Conservation (phyloP, 495 filamentous ascomycete genomes). For the Hypoxylon lienhwacheense region DNA sequence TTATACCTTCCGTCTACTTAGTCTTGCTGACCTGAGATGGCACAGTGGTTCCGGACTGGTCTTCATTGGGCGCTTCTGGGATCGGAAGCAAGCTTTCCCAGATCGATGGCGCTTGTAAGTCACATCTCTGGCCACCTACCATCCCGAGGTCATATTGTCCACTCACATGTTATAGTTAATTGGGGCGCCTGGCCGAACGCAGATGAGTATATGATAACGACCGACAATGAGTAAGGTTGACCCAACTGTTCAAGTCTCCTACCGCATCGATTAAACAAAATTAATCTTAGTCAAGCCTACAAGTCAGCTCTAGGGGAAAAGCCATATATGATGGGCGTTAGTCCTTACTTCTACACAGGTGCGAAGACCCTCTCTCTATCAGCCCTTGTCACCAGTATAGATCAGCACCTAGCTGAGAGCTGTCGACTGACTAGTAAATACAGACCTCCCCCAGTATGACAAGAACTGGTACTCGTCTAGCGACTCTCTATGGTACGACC, state of each 20-base stretch:
- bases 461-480: constrained; percentile 78
- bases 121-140: not conserved
- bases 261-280: too few relatives aligned
- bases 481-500: constrained; percentile 71
- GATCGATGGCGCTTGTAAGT: constrained; percentile 62
- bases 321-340: constrained; percentile 78
- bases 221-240: constrained; percentile 60
- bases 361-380: constrained; percentile 25
- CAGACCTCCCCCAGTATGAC: constrained; percentile 64
- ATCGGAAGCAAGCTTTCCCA: constrained; percentile 48
- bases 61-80: constrained; percentile 57
- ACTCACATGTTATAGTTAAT: constrained; percentile 45
- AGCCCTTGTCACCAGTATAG: too few relatives aligned
- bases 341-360: constrained; percentile 72
- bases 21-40: constrained; percentile 4
- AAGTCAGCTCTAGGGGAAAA: constrained; percentile 54
- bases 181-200: constrained; percentile 76
- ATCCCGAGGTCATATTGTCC: not conserved
- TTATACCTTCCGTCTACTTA: not conserved
- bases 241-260: too few relatives aligned
- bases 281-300: constrained; percentile 56
- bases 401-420: not conserved
- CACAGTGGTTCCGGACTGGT: constrained; percentile 63
- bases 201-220: constrained; percentile 56
- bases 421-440: constrained; percentile 22